A percentile compares a stretch with the other conserved stretches of the same genome.
Evolutionary conservation across 371 early-diverging fungal genomes (phyloP).

Genomic region (Mortierella sp.): DNA sequence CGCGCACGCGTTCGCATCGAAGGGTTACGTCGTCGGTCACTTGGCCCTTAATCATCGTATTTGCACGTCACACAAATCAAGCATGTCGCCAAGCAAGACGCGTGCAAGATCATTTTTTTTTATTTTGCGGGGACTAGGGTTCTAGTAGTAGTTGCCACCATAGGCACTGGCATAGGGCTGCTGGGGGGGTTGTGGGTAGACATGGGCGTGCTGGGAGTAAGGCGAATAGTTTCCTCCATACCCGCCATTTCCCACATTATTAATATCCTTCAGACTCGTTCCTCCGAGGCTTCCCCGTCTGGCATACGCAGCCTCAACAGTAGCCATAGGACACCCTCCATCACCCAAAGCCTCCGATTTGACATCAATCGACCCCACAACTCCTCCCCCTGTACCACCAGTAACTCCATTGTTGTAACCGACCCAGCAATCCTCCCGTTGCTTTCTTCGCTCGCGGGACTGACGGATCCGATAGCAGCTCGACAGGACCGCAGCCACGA

Average conservation of each 20-base stretch:
- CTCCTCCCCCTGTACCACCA: neutral
- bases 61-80: conserved; percentile 10
- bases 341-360: neutral
- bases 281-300: neutral
- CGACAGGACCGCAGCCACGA: conserved; percentile 12
- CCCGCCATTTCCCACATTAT: no score
- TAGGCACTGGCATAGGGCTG: neutral
- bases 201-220: neutral
- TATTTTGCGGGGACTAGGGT: neutral
- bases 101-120: neutral
- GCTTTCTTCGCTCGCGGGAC: conserved; percentile 1
- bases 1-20: neutral
- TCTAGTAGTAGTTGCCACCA: neutral
- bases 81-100: neutral
- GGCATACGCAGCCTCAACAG: neutral
- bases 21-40: conserved; percentile 2
- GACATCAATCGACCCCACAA: neutral
- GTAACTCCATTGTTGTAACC: neutral
- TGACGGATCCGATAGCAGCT: conserved; percentile 37
- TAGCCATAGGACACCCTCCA: neutral
- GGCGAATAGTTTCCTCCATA: neutral
- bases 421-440: neutral
- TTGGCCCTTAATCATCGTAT: neutral
- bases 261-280: neutral
- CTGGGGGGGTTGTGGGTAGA: neutral